A percentile compares a stretch with the other conserved stretches of the same genome.
phyloP scores from a whole-genome alignment of 2,329 filamentous ascomycete genomes.

The Neonectria punicea region DNA sequence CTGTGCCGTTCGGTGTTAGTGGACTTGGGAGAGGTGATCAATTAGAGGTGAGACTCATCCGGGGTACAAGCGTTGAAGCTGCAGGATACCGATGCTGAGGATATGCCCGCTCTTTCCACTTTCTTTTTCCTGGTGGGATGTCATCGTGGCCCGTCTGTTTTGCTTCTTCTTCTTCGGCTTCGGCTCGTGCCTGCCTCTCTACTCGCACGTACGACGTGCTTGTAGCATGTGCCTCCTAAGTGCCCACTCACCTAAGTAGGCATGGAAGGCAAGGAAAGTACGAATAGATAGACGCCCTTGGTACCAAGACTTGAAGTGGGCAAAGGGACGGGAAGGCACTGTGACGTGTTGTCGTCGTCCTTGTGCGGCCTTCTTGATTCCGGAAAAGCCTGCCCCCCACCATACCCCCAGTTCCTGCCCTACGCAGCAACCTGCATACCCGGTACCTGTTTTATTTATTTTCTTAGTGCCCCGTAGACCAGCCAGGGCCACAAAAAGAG shows the following conservation, averaged over 20 bases:
- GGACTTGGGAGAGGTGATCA: not conserved
- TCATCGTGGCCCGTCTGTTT: not conserved
- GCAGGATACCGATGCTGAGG: constrained; percentile 13
- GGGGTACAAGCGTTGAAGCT: not conserved
- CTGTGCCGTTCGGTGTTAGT: not conserved
- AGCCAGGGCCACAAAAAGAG: not conserved
- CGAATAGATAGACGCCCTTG: not conserved
- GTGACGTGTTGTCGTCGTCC: not conserved
- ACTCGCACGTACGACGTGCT: not conserved
- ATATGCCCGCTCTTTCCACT: constrained; percentile 22
- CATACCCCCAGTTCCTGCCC: constrained; percentile 5
- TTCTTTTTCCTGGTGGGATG: constrained; percentile 8
- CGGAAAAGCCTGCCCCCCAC: not conserved
- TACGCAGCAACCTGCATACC: constrained; percentile 9
- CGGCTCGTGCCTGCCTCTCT: not conserved
- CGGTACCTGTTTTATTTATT: not conserved
- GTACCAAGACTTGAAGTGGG: not conserved
- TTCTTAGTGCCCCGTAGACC: not conserved
- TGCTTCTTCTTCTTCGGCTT: not conserved
- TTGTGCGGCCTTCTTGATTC: not conserved
- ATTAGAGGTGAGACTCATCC: constrained; percentile 1
- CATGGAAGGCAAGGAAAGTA: not conserved
- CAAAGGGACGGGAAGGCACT: not conserved
- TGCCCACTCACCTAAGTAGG: not conserved
- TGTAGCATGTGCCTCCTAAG: not conserved